Conservation (phyloP, 192 early-diverging fungal species). For the Obelidium mucronatum region DNA sequence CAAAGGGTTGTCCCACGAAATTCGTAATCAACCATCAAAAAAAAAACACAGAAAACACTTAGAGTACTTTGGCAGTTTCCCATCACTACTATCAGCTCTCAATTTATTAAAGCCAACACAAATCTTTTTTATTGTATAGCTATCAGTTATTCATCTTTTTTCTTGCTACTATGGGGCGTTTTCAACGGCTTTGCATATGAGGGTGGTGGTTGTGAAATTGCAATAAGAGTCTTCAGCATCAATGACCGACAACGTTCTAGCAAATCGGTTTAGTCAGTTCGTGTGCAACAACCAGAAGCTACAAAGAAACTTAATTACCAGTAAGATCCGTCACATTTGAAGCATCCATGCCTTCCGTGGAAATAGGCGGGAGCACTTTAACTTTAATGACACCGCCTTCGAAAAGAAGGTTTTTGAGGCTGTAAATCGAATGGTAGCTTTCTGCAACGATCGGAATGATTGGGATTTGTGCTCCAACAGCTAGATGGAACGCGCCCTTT, state of each 20-base stretch:
- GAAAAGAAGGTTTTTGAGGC: constrained; percentile 59
- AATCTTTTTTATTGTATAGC: too few species aligned
- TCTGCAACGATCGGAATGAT: constrained; percentile 86
- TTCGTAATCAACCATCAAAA: too few species aligned
- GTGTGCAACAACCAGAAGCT: not conserved
- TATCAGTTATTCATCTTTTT: not conserved
- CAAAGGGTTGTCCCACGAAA: too few species aligned
- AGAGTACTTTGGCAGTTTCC: too few species aligned
- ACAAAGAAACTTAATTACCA: not conserved
- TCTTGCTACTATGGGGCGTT: not conserved
- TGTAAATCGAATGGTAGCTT: constrained; percentile 65
- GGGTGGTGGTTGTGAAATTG: constrained; percentile 30
- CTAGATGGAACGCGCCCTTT: constrained; percentile 96
- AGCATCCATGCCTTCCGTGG: constrained; percentile 37
- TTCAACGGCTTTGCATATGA: constrained; percentile 22
- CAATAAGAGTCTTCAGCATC: constrained; percentile 44
- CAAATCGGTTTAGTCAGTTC: not conserved
- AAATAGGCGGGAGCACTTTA: constrained; percentile 53
- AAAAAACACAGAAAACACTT: too few species aligned
- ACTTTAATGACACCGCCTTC: constrained; percentile 60
- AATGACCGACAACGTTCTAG: constrained; percentile 17
- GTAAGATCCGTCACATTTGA: constrained; percentile 41
- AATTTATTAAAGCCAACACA: too few species aligned
- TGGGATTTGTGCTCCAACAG: constrained; percentile 83
- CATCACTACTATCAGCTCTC: too few species aligned